Evolutionary conservation across 2,329 filamentous ascomycete genomes (phyloP), one percentile per base, ranked within the genome.

Genomic region (Alternaria hordeiaustralica): DNA sequence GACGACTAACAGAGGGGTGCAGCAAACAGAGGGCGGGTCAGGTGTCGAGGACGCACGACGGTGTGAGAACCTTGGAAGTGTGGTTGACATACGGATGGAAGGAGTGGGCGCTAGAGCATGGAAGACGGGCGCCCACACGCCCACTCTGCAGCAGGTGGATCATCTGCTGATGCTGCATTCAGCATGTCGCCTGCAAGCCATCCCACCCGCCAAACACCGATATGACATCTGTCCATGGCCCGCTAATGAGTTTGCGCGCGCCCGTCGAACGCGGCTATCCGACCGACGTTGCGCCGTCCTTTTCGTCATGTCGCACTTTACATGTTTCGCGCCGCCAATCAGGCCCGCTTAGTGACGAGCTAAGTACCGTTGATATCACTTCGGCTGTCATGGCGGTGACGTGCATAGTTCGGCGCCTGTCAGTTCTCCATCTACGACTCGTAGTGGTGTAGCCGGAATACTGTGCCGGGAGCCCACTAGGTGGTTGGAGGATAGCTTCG

Each of bases 221-320:
- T n/a, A 51, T 53, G 56, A 20, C 33, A 43, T 58, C 45, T 36
- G 33, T 28, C 23, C 46, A 58, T 41, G 45, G 20, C 55, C 46
- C 46, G 28, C 23, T 58, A 47, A 36, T 36, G 44, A 30, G 15
- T 41, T n/a, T 36, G 45, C 47, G 44, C 25, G 46, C 15, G 59
- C 57, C 53, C 33, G 33, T 28, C 33, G 26, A 21, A 54, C 49
- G 54, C 44, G 49, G 45, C 59, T 33, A 36, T 36, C 55, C 54
- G 56, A 26, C 61, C 57, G 61, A 56, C 41, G 60, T 63, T n/a
- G 56, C 61, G 57, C 57, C 61, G 57, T 49, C 36, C 36, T 46
- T 51, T 53, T 51, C 61, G 47, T 62, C 60, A 62, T 54, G 55
- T 57, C 43, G 58, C 45, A 58, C 56, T 23, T 47, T 25, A 33